Base-by-base conservation (phyloP, 2,329 filamentous ascomycete genomes). In the Colletotrichum sojae region DNA sequence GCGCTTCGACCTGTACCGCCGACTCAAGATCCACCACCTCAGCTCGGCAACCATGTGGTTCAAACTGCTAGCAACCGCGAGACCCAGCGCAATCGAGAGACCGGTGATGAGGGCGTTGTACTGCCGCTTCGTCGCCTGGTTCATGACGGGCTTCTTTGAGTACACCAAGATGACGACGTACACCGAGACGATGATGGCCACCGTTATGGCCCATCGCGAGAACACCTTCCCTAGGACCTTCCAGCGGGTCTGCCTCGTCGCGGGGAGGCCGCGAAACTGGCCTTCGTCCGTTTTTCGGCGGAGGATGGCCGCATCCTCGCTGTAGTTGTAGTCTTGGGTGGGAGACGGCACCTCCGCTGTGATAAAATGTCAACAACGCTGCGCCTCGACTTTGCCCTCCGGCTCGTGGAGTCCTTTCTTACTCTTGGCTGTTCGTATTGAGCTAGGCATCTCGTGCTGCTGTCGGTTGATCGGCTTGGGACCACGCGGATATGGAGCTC, bases 71-170 rank as follows among this genome's bases (percentile, higher is more conserved):
- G 80, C 78, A 49, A 84, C 79, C 55, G 81, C 81, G 56, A 85
- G 71, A 63, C 82, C 81, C 18, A 85, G 73, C 0, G 75, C 72
- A 39, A 85, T 84, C 54, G 80, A 81, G 5, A 85, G 75, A 0
- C 78, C 83, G 0, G 83, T 83, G 20, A 84, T 81, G n/a, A 84
- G 70, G 0, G 80, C 75, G 63, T 85, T 85, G 71, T 82, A 85
- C 56, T 78, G 72, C 31, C 78, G 78, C 71, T 84, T 85, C 18
- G 75, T 73, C 1, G 45, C 59, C 65, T 76, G 76, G 4, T 72
- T 72, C 73, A 82, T 77, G 40, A 78, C 78, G 2, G 70, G 67
- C 36, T 74, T 74, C 39, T 31, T 63, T 22, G 73, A 73, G 70
- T 79, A 80, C 25, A 66, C 62, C 56, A 71, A 69, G 6, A 80